Conservation (phyloP, 768 basidiomycete species). For the Rhizopogon vinicolor region DNA sequence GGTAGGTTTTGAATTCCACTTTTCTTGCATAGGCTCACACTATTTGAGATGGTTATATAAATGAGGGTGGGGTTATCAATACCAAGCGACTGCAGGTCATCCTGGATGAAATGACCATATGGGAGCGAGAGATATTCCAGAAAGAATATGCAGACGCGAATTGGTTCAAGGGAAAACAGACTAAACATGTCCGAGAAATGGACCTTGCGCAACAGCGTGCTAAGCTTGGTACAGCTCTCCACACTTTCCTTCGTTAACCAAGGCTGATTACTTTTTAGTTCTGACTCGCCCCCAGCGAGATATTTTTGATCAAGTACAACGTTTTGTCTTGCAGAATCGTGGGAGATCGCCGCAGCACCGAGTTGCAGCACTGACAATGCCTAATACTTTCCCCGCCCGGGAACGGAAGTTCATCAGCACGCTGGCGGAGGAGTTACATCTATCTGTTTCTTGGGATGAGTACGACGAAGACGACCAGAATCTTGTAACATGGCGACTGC, state of each 20-base stretch:
- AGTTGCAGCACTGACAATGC: conserved; percentile 53
- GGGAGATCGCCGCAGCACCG: conserved; percentile 21
- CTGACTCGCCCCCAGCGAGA: conserved; percentile 70
- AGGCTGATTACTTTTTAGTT: conserved; percentile 28
- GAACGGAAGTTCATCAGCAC: conserved; percentile 78
- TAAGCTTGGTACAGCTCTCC: conserved; percentile 52
- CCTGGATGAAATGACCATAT: conserved; percentile 80
- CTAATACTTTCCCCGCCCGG: conserved; percentile 73
- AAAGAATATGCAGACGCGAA: conserved; percentile 85
- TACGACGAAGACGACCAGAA: conserved; percentile 82
- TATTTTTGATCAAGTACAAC: conserved; percentile 75
- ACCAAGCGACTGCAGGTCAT: conserved; percentile 78
- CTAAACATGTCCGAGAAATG: conserved; percentile 62
- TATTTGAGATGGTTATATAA: conserved; percentile 80
- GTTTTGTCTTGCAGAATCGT: conserved; percentile 58
- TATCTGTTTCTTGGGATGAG: conserved; percentile 89
- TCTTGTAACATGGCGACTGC: conserved; percentile 64
- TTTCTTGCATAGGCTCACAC: conserved; percentile 4
- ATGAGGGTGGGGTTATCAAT: conserved; percentile 83
- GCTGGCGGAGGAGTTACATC: conserved; percentile 72
- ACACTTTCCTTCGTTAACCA: background rate
- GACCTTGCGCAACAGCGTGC: conserved; percentile 55
- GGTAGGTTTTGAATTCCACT: conserved; percentile 33
- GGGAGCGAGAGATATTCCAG: conserved; percentile 90
- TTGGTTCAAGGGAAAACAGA: conserved; percentile 94